Evolutionary conservation across 208 protist species (phyloP).

Genomic region (Vickermania ingenoplastis): DNA sequence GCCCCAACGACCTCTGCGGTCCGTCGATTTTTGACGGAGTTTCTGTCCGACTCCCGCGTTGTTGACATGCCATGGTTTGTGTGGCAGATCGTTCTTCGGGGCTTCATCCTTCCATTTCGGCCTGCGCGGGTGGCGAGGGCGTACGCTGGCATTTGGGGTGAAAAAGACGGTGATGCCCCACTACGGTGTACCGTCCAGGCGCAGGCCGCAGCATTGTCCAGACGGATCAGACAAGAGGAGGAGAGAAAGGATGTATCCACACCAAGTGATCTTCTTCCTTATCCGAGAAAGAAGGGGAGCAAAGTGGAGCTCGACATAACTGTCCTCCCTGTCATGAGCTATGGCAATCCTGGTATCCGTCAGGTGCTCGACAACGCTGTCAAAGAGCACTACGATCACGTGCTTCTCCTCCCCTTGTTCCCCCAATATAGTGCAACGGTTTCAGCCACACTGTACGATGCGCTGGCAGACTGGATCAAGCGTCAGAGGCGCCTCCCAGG

Average conservation of each 20-base stretch:
- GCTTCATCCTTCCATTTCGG: slow-evolving; percentile 7
- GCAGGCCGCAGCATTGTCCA: no score
- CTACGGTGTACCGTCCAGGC: slow-evolving; percentile 6
- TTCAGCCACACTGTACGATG: slow-evolving; percentile 5
- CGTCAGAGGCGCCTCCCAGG: slow-evolving; percentile 1
- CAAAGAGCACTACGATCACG: slow-evolving; percentile 2
- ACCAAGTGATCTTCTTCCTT: background rate
- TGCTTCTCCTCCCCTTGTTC: slow-evolving; percentile 8
- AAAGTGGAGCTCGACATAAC: slow-evolving; percentile 1
- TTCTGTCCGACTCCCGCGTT: slow-evolving; percentile 6
- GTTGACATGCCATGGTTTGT: slow-evolving; percentile 5
- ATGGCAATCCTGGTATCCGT: slow-evolving; percentile 16
- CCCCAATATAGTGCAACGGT: slow-evolving; percentile 9
- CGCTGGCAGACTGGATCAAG: background rate
- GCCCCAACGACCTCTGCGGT: slow-evolving; percentile 2
- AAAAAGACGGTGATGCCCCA: slow-evolving; percentile 1
- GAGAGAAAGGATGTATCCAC: no score
- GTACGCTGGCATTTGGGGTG: slow-evolving; percentile 2
- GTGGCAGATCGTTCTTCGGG: slow-evolving; percentile 1
- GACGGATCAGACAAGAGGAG: no score
- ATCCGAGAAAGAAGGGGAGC: background rate
- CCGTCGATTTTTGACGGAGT: slow-evolving; percentile 5
- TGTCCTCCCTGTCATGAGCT: slow-evolving; percentile 21
- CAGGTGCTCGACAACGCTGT: slow-evolving; percentile 6
- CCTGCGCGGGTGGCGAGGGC: background rate